Evolutionary conservation across 1,284 basidiomycete genomes (phyloP).

Genomic region (Melampsora abietis-canadensis): DNA sequence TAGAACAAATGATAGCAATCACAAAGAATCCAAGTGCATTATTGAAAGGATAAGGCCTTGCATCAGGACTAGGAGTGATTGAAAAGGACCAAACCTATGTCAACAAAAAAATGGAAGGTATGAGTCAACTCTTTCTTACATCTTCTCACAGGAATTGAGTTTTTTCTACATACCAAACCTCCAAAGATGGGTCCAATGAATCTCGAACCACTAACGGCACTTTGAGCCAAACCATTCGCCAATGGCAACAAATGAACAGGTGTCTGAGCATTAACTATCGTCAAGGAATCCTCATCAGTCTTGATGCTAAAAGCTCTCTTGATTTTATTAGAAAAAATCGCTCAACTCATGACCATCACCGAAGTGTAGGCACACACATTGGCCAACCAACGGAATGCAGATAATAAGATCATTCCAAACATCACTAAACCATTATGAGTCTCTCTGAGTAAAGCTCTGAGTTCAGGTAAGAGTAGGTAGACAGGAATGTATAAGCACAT

Average conservation of each 20-base stretch:
- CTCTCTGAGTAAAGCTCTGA: slow-evolving; percentile 61
- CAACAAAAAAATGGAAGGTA: slow-evolving; percentile 27
- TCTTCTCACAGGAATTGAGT: slow-evolving; percentile 6
- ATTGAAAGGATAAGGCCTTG: slow-evolving; percentile 45
- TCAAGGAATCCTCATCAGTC: neutral
- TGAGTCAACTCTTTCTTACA: neutral
- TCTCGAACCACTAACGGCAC: slow-evolving; percentile 53
- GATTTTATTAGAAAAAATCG: neutral
- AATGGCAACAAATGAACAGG: slow-evolving; percentile 55
- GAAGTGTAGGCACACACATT: slow-evolving; percentile 54
- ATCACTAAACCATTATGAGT: slow-evolving; percentile 55
- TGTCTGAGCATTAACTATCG: slow-evolving; percentile 54
- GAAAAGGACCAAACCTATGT: slow-evolving; percentile 47
- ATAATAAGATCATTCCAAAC: slow-evolving; percentile 55
- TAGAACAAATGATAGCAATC: slow-evolving; percentile 44
- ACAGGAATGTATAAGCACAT: slow-evolving; percentile 47
- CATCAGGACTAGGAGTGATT: slow-evolving; percentile 48
- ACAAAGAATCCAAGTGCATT: slow-evolving; percentile 46
- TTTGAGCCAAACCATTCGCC: slow-evolving; percentile 56
- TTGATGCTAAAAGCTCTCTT: neutral
- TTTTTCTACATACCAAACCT: slow-evolving; percentile 47
- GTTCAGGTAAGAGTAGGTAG: slow-evolving; percentile 49
- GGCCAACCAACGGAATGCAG: slow-evolving; percentile 53
- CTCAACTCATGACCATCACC: slow-evolving; percentile 46
- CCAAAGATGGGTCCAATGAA: slow-evolving; percentile 52